phyloP scores from a whole-genome alignment of 108 stramenopile species.

The Nitzschia palea region DNA sequence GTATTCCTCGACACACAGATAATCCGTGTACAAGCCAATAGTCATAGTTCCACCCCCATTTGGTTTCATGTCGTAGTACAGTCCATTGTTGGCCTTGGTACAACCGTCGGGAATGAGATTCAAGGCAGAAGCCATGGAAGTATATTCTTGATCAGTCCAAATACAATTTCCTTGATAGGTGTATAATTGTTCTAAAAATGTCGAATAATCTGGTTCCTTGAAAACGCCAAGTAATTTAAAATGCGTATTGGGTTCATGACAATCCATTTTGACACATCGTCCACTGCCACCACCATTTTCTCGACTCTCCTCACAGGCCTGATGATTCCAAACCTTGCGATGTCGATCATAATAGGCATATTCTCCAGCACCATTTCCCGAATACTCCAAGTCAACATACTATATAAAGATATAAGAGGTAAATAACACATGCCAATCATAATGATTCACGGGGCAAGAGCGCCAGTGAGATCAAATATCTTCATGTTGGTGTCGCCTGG shows the following conservation, averaged over 20 bases:
- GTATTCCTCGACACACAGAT: slow-evolving; percentile 33
- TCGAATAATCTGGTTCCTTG: slow-evolving; percentile 44
- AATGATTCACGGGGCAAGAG: no score
- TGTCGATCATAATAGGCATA: slow-evolving; percentile 45
- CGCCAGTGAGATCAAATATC: no score
- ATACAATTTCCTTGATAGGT: slow-evolving; percentile 58
- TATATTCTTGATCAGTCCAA: slow-evolving; percentile 48
- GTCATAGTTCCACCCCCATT: slow-evolving; percentile 29
- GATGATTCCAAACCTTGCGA: slow-evolving; percentile 34
- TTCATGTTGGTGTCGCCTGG: no score
- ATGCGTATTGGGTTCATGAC: slow-evolving; percentile 45
- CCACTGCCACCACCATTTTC: no score
- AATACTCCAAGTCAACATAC: slow-evolving; percentile 51
- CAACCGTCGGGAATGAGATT: not conserved
- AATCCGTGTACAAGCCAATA: slow-evolving; percentile 48
- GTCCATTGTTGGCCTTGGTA: not conserved
- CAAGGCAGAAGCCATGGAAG: slow-evolving; percentile 8
- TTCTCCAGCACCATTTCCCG: slow-evolving; percentile 50
- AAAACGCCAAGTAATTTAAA: slow-evolving; percentile 57
- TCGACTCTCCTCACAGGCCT: slow-evolving; percentile 34
- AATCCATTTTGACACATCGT: slow-evolving; percentile 66
- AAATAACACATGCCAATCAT: no score
- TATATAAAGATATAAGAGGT: no score
- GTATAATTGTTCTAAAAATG: slow-evolving; percentile 57
- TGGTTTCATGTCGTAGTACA: slow-evolving; percentile 53